A percentile compares a stretch with the other conserved stretches of the same genome.
Evolutionary conservation across 148 eudicot species (phyloP).

Genomic region (Amaranthus palmeri): DNA sequence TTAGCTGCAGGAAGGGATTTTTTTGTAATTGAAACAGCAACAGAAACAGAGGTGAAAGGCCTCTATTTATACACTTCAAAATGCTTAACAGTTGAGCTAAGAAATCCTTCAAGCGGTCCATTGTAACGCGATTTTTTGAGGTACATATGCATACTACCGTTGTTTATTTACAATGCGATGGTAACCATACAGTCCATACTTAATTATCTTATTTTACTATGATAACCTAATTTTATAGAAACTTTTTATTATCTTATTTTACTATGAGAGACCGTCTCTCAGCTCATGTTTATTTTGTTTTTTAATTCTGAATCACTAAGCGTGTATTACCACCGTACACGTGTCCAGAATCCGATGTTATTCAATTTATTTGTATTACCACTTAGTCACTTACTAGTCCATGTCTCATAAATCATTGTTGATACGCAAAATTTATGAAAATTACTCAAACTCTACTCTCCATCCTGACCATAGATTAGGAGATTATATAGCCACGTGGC

Average conservation of each 20-base stretch:
- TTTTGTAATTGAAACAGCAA: not conserved
- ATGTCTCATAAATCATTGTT: not conserved
- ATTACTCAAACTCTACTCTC: no score
- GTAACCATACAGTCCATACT: no score
- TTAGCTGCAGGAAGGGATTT: conserved; percentile 6
- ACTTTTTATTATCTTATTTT: no score
- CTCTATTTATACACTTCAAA: conserved; percentile 4
- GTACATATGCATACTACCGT: not conserved
- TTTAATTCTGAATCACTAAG: not conserved
- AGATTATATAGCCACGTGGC: not conserved
- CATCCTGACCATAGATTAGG: not conserved
- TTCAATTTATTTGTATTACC: not conserved
- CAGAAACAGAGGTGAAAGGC: not conserved
- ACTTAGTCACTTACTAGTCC: not conserved
- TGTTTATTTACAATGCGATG: not conserved
- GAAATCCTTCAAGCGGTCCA: conserved; percentile 10
- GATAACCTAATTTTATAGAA: no score
- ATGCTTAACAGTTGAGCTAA: conserved; percentile 14
- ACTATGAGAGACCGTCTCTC: no score
- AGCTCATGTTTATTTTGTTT: not conserved
- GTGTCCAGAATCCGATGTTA: not conserved
- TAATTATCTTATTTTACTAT: no score
- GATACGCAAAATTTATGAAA: no score
- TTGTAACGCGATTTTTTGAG: not conserved
- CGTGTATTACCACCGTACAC: no score